Evolutionary conservation across 2,329 filamentous ascomycete species (phyloP), one percentile per base, ranked within the genome.

Genomic region (Trichophyton rubrum): DNA sequence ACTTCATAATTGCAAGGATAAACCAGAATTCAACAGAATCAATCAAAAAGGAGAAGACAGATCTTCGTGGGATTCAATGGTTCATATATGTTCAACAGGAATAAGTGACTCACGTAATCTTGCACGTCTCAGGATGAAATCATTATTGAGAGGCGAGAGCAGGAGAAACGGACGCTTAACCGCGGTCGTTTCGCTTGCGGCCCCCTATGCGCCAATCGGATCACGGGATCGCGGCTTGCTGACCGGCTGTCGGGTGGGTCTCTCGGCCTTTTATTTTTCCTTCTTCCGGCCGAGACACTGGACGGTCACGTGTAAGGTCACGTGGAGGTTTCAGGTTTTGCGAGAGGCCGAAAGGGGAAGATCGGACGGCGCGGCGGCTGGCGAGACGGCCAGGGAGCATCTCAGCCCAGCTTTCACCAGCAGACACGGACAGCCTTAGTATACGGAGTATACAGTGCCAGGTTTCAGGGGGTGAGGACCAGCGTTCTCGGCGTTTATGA

Each of bases 1-100:
- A 59, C 56, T 59, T 61, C 60, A 61, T 61, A 55, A 38, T 49
- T 40, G 49, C 59, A 41, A 38, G 35, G 51, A 45, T 45, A 58
- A 43, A 41, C 47, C 45, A 56, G 45, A 40, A 53, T 35, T 33
- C n/a, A 55, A 30, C 30, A 24, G 20, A 27, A 17, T 27, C 8
- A n/a, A 43, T 30, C 27, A 45, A 47, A 38, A 47, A 53, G 49
- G 38, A 20, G 49, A 35, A n/a, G 56, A n/a, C 27, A 20, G 33
- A 27, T 55, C 30, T 35, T 27, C 27, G 49, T 15, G 49, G 49
- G 49, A 35, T 35, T 38, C 49, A 55, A 55, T 55, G 49, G 49
- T 27, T 35, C 15, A 55, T 55, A 55, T 55, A 55, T 55, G 49
- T 33, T n/a, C 15, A 38, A 38, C 33, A 8, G 11, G 8, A 30